Evolutionary conservation across 495 filamentous ascomycete genomes (phyloP), one percentile per base, ranked within the genome.

Genomic region (Aspergillus panamensis): DNA sequence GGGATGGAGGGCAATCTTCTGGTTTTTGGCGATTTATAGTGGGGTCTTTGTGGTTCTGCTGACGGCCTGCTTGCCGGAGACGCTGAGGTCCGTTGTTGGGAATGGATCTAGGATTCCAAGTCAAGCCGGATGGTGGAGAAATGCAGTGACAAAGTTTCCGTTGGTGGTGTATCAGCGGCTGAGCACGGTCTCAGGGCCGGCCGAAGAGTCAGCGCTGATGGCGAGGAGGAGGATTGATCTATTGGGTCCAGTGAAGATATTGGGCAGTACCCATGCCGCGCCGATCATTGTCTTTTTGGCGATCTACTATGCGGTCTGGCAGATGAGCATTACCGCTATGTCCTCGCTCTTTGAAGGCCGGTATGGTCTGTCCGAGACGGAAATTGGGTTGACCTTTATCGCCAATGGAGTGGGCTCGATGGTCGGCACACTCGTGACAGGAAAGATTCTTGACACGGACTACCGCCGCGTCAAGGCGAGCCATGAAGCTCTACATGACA

Each of bases 1-100:
- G 9, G 82, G 82, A 14, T 86, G 82, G 82, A 73, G 74, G 43
- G 61, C 75, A 0, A 79, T 86, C 3, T 86, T 86, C 62, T 84
- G 78, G 78, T 82, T 84, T 45, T 57, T 85, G 49, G 59, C 76
- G 0, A 80, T 82, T 3, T 77, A 77, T 43, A 69, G 69, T 52
- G 80, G 70, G 6, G 65, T 68, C 2, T 80, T 77, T 52, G 59
- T 84, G 2, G 14, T 75, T 12, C 3, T 72, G 0, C 43, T 84
- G 0, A 48, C 78, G 8, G 1, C 80, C 3, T 31, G 77, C 0
- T 65, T 85, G 0, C 83, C 82, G 1, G 83, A 86, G 62, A 86
- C 83, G 4, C 62, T 79, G 13, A 69, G 81, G 58, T 75, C 75
- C 0, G 47, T 81, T 6, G 83, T 84, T 17, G 79, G 66, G 8